A percentile compares a stretch with the other conserved stretches of the same genome.
Conservation (phyloP, 1,139 yeast genomes). For the Wickerhamomyces sp. region DNA sequence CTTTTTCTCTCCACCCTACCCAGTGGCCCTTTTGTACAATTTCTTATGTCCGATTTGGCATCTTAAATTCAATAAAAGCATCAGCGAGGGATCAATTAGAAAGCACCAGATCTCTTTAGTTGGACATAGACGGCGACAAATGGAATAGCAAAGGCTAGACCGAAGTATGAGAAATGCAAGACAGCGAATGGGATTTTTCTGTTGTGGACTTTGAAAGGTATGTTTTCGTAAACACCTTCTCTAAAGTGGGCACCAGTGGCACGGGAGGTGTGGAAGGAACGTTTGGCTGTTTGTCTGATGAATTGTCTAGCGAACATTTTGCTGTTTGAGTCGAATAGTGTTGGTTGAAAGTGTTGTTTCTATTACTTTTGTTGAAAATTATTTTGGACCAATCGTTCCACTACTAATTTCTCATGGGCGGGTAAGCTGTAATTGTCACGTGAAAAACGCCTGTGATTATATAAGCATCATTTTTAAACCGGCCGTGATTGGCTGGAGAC, state of each 20-base stretch:
- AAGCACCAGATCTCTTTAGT: conserved; percentile 69
- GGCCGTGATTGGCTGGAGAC: neutral
- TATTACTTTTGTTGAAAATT: neutral
- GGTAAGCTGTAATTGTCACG: too few species aligned
- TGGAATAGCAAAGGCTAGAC: conserved; percentile 60
- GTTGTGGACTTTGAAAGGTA: conserved; percentile 91
- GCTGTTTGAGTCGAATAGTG: neutral
- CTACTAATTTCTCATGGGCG: neutral
- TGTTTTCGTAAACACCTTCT: conserved; percentile 85
- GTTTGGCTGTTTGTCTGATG: conserved; percentile 26
- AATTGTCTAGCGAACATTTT: conserved; percentile 29
- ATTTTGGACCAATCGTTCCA: conserved; percentile 1
- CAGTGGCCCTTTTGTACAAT: neutral
- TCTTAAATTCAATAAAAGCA: neutral
- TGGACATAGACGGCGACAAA: conserved; percentile 65
- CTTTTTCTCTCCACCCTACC: neutral
- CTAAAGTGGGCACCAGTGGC: conserved; percentile 46
- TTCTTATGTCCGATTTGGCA: neutral
- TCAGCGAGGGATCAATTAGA: conserved; percentile 25
- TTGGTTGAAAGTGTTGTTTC: neutral
- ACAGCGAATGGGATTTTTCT: conserved; percentile 86
- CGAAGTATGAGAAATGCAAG: conserved; percentile 76
- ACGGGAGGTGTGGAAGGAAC: conserved; percentile 29
- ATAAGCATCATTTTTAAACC: neutral
- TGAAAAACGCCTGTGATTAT: neutral